Evolutionary conservation across 441 rosid species (phyloP).

Genomic region (Populus trichocarpa): DNA sequence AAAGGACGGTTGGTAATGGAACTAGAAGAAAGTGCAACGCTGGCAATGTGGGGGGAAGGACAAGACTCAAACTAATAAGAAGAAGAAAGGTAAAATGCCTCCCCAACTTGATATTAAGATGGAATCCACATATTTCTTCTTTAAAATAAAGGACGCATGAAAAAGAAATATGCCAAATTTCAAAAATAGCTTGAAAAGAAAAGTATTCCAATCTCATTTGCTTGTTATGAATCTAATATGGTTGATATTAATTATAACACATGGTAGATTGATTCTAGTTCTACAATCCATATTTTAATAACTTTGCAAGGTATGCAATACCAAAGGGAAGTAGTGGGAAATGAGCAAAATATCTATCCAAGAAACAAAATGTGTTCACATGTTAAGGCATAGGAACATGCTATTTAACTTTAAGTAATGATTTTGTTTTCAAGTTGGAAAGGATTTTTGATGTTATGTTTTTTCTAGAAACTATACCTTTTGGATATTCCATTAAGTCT

Average conservation of each 20-base stretch:
- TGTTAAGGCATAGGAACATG: too few species aligned
- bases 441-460: too few species aligned
- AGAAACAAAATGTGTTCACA: too few species aligned
- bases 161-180: not conserved
- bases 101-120: not conserved
- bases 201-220: constrained; percentile 4
- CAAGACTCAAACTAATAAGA: not conserved
- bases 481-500: too few species aligned
- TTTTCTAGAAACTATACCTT: too few species aligned
- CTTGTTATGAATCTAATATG: constrained; percentile 9
- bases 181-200: not conserved
- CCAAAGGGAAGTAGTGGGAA: too few species aligned
- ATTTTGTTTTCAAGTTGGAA: too few species aligned
- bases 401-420: too few species aligned
- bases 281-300: too few species aligned
- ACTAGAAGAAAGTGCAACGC: not conserved
- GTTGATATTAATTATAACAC: not conserved
- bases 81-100: not conserved
- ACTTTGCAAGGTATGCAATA: too few species aligned
- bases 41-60: accelerated
- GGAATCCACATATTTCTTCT: not conserved
- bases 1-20: not conserved
- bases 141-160: too few species aligned
- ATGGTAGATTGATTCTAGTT: not conserved
- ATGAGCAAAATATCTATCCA: too few species aligned